Percentiles rank a stretch among this genome's conserved stretches.
These are phyloP conservation scores for Kingdonia uniflora DNA, from an alignment of 164 flowering plant species.

Conservation along the genomic window DNA sequence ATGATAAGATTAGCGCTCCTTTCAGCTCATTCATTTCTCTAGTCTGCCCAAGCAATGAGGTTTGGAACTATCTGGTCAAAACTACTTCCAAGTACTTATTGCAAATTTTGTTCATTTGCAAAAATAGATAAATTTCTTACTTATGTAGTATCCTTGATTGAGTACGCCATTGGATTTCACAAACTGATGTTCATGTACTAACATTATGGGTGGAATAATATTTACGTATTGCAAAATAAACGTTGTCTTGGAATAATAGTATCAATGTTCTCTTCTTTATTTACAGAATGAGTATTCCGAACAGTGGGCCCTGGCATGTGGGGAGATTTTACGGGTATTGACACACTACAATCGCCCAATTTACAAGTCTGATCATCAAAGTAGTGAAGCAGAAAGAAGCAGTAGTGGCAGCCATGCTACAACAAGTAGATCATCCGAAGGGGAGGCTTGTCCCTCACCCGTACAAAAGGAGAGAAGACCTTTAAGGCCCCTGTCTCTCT, in stretches of 20 bases:
- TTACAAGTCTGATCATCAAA: slow-evolving; percentile 51
- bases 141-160: too few relatives aligned
- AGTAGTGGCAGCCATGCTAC: slow-evolving; percentile 50
- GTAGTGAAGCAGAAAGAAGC: slow-evolving; percentile 49
- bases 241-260: too few relatives aligned
- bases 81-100: too few relatives aligned
- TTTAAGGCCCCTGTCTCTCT: slow-evolving; percentile 78
- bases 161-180: too few relatives aligned
- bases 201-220: too few relatives aligned
- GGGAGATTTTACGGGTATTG: slow-evolving; percentile 75
- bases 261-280: background rate
- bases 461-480: slow-evolving; percentile 63
- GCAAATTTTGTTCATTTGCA: too few relatives aligned
- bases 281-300: slow-evolving; percentile 82
- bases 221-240: too few relatives aligned
- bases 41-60: slow-evolving; percentile 82
- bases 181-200: too few relatives aligned
- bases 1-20: slow-evolving; percentile 57
- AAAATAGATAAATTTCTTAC: too few relatives aligned
- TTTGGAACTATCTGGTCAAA: slow-evolving; percentile 6
- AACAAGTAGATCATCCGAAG: slow-evolving; percentile 36
- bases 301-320: slow-evolving; percentile 98
- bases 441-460: slow-evolving; percentile 20
- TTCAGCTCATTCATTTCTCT: slow-evolving; percentile 89
- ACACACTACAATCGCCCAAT: slow-evolving; percentile 96